Evolutionary conservation across 176 grass and related monocot species (phyloP), one percentile per base, ranked within the genome.

Genomic region (Bolboschoenus planiculmis): DNA sequence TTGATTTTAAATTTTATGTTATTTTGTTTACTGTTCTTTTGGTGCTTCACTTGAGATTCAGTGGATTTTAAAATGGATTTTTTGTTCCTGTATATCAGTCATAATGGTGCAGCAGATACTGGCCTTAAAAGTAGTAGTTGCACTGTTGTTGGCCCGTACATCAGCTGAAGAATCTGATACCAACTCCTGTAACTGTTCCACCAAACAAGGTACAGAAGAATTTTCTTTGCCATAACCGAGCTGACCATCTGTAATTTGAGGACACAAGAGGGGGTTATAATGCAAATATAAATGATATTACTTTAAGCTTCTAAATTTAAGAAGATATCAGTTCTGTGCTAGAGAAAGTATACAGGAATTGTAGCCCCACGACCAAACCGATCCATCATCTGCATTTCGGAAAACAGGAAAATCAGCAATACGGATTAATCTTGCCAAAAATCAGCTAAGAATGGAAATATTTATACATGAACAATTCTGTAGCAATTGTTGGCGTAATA

Each of bases 341-440:
- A 31, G 46, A 80, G 73, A 88, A 91, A 95, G 91, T 89, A 95
- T 99, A 99, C 96, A 99, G 56, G 88, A 91, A 82, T 99, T 99
- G 85, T 95, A 99, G 83, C 96, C 96, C 96, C 96, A 99, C 59
- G 96, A 99, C 96, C 96, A 99, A 81, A 99, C 90, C 1, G 89
- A 91, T 62, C 96, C 96, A 86, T 99, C 87, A 93, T 95, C 96
- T 99, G 87, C 79, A 79, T 84, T 56, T 50, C 82, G 78, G 48
- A 85, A 31, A 48, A 80, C 72, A 58, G 76, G 27, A 43, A n/a
- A 64, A 59, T 36, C 48, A 58, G 35, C 20, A 80, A 48, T 40
- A 80, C 2, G 58, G 4, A 36, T 56, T 58, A 57, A 23, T 56
- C 10, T 59, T 42, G 56, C 56, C 0, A 51, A 62, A 13, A 30